Evolutionary conservation across 805 yeast species (phyloP).

Genomic region (Lachancea fermentati): DNA sequence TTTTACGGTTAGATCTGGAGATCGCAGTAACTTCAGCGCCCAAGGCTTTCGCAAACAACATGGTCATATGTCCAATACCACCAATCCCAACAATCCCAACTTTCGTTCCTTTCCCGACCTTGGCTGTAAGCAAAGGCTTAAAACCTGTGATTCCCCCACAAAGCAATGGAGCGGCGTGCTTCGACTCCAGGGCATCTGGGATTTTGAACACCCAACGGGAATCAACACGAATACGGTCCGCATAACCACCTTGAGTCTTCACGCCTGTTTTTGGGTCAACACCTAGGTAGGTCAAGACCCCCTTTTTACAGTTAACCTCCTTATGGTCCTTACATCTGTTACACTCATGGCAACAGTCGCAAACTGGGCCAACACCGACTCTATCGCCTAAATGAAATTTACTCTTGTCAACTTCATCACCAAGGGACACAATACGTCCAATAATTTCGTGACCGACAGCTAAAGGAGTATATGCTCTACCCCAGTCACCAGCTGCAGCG

Average conservation of each 20-base stretch:
- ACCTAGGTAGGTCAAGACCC: constrained; percentile 44
- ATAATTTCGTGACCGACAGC: constrained; percentile 59
- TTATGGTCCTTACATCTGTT: constrained; percentile 44
- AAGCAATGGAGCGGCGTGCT: constrained; percentile 46
- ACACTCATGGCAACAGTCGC: constrained; percentile 53
- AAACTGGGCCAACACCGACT: constrained; percentile 68
- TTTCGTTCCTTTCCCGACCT: constrained; percentile 31
- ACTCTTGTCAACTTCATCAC: constrained; percentile 36
- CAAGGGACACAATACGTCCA: constrained; percentile 49
- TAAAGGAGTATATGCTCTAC: constrained; percentile 22
- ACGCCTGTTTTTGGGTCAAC: constrained; percentile 25
- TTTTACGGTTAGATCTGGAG: constrained; percentile 40
- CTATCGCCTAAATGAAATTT: constrained; percentile 44
- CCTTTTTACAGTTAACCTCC: constrained; percentile 46
- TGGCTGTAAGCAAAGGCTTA: constrained; percentile 37
- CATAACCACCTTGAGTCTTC: constrained; percentile 42
- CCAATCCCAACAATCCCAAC: constrained; percentile 43
- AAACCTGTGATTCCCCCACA: constrained; percentile 54
- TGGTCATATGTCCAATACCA: constrained; percentile 42
- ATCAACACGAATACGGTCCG: constrained; percentile 42
- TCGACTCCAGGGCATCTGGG: constrained; percentile 41
- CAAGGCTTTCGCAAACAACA: constrained; percentile 44
- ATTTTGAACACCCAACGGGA: constrained; percentile 43
- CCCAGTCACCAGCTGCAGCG: constrained; percentile 12
- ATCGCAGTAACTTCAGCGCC: constrained; percentile 47